phyloP scores from a whole-genome alignment of 2,329 filamentous ascomycete genomes.

The Fusarium brevicatenulatum region DNA sequence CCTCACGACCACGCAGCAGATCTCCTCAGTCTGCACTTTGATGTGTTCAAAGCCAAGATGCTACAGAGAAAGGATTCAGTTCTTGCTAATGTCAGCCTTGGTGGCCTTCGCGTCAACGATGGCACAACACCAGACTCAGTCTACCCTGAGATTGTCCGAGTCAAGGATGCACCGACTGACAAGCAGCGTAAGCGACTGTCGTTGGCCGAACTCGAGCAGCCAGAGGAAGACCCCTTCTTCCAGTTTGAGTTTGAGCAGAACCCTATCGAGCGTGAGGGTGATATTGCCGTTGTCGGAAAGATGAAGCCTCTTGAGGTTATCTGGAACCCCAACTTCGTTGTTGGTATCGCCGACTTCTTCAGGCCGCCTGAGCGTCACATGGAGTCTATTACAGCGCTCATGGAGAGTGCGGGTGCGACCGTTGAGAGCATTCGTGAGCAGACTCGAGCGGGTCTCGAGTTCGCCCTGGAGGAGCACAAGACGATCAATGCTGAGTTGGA shows the following conservation, averaged over 20 bases:
- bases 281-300: constrained; percentile 89
- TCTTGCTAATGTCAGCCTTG: constrained; percentile 87
- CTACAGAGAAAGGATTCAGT: constrained; percentile 91
- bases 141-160: constrained; percentile 93
- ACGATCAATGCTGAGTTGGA: constrained; percentile 97
- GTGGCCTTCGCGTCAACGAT: constrained; percentile 93
- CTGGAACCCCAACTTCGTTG: constrained; percentile 93
- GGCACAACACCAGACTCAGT: constrained; percentile 91
- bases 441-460: constrained; percentile 93
- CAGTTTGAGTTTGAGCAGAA: constrained; percentile 93
- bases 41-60: constrained; percentile 91
- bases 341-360: constrained; percentile 95
- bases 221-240: constrained; percentile 82
- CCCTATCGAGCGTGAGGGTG: constrained; percentile 89
- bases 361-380: constrained; percentile 95
- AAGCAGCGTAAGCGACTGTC: constrained; percentile 60
- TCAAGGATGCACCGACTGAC: constrained; percentile 81
- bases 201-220: constrained; percentile 63
- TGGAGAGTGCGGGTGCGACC: constrained; percentile 95
- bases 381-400: constrained; percentile 95
- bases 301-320: constrained; percentile 96
- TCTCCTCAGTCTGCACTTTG: constrained; percentile 90
- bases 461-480: constrained; percentile 96
- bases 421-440: constrained; percentile 96
- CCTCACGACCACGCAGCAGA: constrained; percentile 71